Percentiles rank a stretch among this genome's conserved stretches.
These are phyloP conservation scores for Penicillium rolfsii DNA, from an alignment of 2,329 filamentous ascomycete genomes.

Conservation along the genomic window DNA sequence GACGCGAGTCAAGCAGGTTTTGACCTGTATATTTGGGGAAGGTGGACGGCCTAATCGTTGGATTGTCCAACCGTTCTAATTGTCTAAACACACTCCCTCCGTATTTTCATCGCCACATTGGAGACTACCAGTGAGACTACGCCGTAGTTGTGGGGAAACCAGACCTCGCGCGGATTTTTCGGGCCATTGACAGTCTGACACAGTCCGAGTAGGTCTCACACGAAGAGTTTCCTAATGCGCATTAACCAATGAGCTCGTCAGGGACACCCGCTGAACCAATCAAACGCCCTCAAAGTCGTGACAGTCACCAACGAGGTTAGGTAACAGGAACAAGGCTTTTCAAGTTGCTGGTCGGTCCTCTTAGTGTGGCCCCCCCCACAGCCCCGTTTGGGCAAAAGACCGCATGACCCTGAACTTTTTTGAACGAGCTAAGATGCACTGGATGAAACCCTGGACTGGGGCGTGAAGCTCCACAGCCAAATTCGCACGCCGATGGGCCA, in stretches of 20 bases:
- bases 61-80: background rate
- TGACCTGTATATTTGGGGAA: background rate
- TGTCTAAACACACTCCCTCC: background rate
- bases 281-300: background rate
- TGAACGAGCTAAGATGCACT: background rate
- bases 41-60: background rate
- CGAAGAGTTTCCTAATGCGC: conserved; percentile 7
- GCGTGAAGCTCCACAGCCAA: conserved; percentile 2
- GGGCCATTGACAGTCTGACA: background rate
- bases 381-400: conserved; percentile 14
- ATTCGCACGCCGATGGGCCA: background rate
- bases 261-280: conserved; percentile 4
- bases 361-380: conserved; percentile 4
- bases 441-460: conserved; percentile 14
- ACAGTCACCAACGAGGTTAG: background rate
- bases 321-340: conserved; percentile 2
- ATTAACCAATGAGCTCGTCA: background rate
- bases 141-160: background rate
- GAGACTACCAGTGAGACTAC: conserved; percentile 6
- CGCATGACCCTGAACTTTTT: conserved; percentile 12
- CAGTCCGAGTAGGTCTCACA: conserved; percentile 1
- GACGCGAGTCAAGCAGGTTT: background rate
- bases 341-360: background rate
- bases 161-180: background rate
- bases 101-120: conserved; percentile 5